These are phyloP conservation scores for Trichophyton equinum DNA, from an alignment of 2,329 filamentous ascomycete species.

Conservation along the genomic window DNA sequence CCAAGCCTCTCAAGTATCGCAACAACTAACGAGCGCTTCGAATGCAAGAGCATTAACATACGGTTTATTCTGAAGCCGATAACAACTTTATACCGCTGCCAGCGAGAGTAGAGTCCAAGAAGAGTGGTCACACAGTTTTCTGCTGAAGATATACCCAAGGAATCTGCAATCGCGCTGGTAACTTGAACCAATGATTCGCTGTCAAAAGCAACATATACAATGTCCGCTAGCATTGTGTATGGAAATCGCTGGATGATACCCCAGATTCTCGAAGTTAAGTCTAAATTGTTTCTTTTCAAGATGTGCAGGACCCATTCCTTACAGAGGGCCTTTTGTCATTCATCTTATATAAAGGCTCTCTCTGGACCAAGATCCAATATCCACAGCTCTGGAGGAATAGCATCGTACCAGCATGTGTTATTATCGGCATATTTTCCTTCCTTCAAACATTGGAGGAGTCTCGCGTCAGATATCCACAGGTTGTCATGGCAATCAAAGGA, in stretches of 20 bases:
- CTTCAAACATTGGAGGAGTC: background rate
- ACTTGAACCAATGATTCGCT: background rate
- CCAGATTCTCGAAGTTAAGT: background rate
- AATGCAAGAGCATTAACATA: background rate
- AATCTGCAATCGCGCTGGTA: background rate
- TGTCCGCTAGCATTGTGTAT: background rate
- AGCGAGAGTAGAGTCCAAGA: background rate
- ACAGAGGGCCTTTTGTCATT: background rate
- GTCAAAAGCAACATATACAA: background rate
- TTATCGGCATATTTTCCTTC: too few species aligned
- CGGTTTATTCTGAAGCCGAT: background rate
- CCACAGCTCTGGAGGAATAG: background rate
- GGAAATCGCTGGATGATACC: background rate
- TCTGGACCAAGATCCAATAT: background rate
- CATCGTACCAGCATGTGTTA: too few species aligned
- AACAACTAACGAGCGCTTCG: background rate
- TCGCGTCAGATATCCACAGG: background rate
- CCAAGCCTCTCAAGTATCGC: too few species aligned
- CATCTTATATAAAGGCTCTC: background rate
- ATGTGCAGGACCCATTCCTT: too few species aligned
- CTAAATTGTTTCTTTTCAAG: background rate
- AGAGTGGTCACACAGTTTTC: background rate
- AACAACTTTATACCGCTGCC: background rate
- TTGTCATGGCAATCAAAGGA: too few species aligned
- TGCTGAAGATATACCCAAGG: background rate